Percentiles rank a stretch among this genome's conserved stretches.
Evolutionary conservation across 2,329 filamentous ascomycete genomes (phyloP).

Genomic region (Colletotrichum eremochloae): DNA sequence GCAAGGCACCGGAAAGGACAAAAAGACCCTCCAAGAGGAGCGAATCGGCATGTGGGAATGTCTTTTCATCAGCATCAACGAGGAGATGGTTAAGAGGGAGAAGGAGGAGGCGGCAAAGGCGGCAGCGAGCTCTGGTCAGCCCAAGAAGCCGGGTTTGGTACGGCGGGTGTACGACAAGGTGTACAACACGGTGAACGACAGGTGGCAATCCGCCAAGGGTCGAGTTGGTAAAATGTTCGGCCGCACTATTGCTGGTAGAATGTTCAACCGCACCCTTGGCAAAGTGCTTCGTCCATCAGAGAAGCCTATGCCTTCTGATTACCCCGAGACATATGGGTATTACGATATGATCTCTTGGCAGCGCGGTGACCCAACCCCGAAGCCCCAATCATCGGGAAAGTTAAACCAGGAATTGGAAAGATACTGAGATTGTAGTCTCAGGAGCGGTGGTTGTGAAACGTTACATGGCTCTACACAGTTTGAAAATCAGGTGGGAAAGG

Average conservation of each 20-base stretch:
- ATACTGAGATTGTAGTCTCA: neutral
- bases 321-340: constrained; percentile 30
- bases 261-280: constrained; percentile 10
- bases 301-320: neutral
- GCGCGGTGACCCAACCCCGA: constrained; percentile 7
- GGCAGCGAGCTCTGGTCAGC: neutral
- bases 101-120: neutral
- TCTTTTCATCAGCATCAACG: constrained; percentile 41
- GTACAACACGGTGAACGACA: neutral
- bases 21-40: constrained; percentile 38
- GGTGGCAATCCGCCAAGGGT: neutral
- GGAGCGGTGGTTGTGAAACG: too few species aligned
- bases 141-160: neutral
- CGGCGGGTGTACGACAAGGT: neutral
- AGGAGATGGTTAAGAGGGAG: constrained; percentile 31
- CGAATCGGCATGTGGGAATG: constrained; percentile 45
- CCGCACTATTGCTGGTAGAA: constrained; percentile 10
- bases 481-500: neutral
- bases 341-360: constrained; percentile 42
- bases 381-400: too few species aligned
- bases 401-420: too few species aligned
- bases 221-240: constrained; percentile 7
- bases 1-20: neutral
- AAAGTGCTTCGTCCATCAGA: neutral
- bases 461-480: accelerated